Base-by-base conservation (phyloP, 306 rosid genomes). In the Medicago ruthenica region DNA sequence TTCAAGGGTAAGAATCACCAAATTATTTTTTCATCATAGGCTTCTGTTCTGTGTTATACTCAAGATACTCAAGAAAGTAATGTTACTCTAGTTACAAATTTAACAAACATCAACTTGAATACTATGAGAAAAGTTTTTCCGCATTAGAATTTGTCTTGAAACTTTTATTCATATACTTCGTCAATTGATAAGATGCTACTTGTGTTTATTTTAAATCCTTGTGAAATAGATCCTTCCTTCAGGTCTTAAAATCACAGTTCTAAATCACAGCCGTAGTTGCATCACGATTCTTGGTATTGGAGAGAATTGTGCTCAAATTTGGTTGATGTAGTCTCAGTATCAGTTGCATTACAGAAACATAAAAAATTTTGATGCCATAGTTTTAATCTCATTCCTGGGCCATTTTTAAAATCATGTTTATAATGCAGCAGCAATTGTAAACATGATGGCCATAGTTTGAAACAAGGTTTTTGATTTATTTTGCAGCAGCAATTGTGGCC, bases 1-100 rank as follows among this genome's bases (percentile, higher is more conserved):
- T 31, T 74, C 79, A 27, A 44, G 5, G 9, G 88, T 88, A 82
- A 81, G 86, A 67, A 44, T 76, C 70, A 16, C 4, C n/a, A 9
- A 36, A 8, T 47, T 2, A 5, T 15, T 74, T 44, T 0, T 11
- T 41, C 37, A 2, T 66, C 36, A 41, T 18, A 40, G 0, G 34
- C n/a, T 41, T 58, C 7, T 22, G 6, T 55, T 12, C n/a, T 44
- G 6, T 44, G 5, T 45, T 44, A 44, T 44, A 11, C 48, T 42
- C 48, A 11, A 11, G 15, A 44, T 44, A 11, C 48, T 42, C 48
- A 11, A 11, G 15, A 44, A 44, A 44, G 3, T 44, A 44, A 12
- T 11, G 48, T 44, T 42, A 2, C 10, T 42, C 45, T 7, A 10
- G 13, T 31, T 31, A 31, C 36, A 31, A 31, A 31, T 31, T 31